Evolutionary conservation across 164 flowering plant species (phyloP).

Genomic region (Aristolochia fimbriata): DNA sequence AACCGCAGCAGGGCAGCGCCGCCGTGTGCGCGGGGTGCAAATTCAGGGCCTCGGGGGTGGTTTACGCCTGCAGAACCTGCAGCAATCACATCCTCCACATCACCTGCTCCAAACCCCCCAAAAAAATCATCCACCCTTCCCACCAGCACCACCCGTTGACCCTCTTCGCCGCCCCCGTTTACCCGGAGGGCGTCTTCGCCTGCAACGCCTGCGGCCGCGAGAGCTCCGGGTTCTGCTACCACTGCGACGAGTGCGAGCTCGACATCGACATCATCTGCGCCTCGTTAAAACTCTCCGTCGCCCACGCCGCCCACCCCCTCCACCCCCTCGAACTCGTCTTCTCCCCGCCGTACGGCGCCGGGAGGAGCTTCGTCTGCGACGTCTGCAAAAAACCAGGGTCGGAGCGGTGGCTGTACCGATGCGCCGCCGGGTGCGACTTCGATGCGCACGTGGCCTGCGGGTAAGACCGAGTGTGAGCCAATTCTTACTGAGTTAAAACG

Average conservation of each 20-base stretch:
- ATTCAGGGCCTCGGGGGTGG: constrained; percentile 5
- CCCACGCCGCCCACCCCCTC: constrained; percentile 20
- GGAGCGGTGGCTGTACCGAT: constrained; percentile 29
- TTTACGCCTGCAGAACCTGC: constrained; percentile 19
- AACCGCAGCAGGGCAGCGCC: not conserved
- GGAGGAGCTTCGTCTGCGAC: constrained; percentile 24
- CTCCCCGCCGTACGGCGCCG: constrained; percentile 17
- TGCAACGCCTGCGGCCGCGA: constrained; percentile 33
- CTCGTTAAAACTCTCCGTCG: constrained; percentile 12
- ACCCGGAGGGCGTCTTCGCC: constrained; percentile 25
- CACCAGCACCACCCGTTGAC: constrained; percentile 19
- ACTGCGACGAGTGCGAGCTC: constrained; percentile 21
- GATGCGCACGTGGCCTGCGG: constrained; percentile 29
- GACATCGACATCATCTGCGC: constrained; percentile 32
- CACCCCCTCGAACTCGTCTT: constrained; percentile 26
- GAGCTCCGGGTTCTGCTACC: constrained; percentile 33
- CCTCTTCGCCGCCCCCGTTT: constrained; percentile 21
- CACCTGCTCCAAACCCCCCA: constrained; percentile 14
- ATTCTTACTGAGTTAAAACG: too few species aligned
- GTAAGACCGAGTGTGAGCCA: too few species aligned
- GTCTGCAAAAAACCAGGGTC: constrained; percentile 16
- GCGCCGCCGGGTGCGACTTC: constrained; percentile 20
- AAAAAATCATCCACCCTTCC: constrained; percentile 20
- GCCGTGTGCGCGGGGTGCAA: constrained; percentile 14
- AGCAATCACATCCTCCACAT: constrained; percentile 20